Evolutionary conservation across 2,329 filamentous ascomycete genomes (phyloP), one percentile per base, ranked within the genome.

Genomic region (Nemania sp.): DNA sequence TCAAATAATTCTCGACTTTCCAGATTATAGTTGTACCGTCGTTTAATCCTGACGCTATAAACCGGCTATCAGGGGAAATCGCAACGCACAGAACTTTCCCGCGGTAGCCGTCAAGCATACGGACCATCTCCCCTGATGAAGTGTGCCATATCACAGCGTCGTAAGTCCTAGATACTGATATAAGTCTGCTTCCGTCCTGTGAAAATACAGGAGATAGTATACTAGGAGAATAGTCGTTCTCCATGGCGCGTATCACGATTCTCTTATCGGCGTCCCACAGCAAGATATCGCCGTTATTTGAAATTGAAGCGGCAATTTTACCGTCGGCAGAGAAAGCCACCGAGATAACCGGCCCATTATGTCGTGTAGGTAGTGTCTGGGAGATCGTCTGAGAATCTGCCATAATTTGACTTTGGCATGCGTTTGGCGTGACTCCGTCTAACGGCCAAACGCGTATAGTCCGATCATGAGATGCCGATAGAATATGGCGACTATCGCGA

Each of bases 261-360:
- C 53, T 35, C 32, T 56, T 26, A 43, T 43, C 35, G 5, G 35
- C 53, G 27, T 56, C 53, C 53, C 53, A 56, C 18, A 56, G 11
- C 6, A 56, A 2, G n/a, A 56, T 56, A 5, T 18, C 4, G 18
- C 53, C n/a, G n/a, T 27, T 20, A 26, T 11, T 22, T 8, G 53
- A 56, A 43, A 20, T 35, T 8, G 53, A 56, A 26, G 53, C 53
- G 2, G 26, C 24, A 5, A 43, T 56, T 26, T 24, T 56, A 5
- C 32, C 53, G 8, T 56, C 32, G 13, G 27, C 13, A 1, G 51
- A 54, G 27, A 54, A 54, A 11, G 27, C 26, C 35, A 54, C 18
- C 3, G 35, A 20, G 27, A 3, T 35, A 18, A 54, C 29, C 10
- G 51, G 7, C 10, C 13, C 2, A 7, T 20, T 35, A 35, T 54